Base-by-base conservation (phyloP, 768 basidiomycete species). In the Boletus rubropictus region DNA sequence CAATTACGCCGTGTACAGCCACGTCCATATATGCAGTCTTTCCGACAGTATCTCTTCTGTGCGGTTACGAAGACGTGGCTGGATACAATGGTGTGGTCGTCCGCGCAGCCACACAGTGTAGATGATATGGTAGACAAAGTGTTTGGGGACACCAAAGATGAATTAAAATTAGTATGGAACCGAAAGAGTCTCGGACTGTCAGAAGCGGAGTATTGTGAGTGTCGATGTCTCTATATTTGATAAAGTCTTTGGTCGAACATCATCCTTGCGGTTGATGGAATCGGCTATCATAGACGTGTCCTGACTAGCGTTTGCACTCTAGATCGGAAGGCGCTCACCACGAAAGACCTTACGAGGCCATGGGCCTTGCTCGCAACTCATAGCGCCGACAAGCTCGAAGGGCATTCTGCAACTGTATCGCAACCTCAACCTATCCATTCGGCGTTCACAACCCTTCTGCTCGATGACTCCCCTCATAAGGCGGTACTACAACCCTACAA, bases 41-140 rank as follows among this genome's bases (percentile, higher is more conserved):
- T 90, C 55, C 59, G 72, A 4, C 62, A 72, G 3, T 90, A 85
- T 57, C 64, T 89, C 2, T 81, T 88, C 53, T 78, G 81, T 40
- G 66, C 74, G 0, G 54, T 69, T 15, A 87, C 82, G n/a, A 69
- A 65, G 28, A 56, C 58, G 12, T 89, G 86, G 84, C 72, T 90
- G 17, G 86, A 89, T 48, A 81, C 84, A 4, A 91, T 91, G 85
- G 77, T 93, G 4, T 93, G 89, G 89, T 87, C 84, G 58, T 87
- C 84, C 3, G 89, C 89, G 4, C 86, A 89, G 58, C 86, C 88
- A 2, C 82, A 82, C 41, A 88, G 79, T 59, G 89, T 89, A 8
- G 63, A 68, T 0, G 81, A 83, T 54, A 91, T 92, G 89, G 83
- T 86, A 0, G 61, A 76, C 18, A 71, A 69, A 29, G 73, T 75